phyloP scores from a whole-genome alignment of 768 basidiomycete species.

The Auriculariales sp. region DNA sequence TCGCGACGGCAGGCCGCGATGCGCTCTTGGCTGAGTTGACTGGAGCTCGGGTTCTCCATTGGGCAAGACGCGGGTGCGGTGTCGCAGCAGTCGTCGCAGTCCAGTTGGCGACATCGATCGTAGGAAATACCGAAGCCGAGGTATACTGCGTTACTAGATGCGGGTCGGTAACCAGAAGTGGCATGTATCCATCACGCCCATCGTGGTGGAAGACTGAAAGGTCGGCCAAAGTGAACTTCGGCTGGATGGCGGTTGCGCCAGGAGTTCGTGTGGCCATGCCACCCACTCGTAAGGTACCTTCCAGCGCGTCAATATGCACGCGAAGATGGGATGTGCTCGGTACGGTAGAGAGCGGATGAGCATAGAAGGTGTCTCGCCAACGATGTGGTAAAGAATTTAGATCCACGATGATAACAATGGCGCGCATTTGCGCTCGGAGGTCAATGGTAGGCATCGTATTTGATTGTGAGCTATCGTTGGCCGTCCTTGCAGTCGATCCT shows the following conservation, averaged over 20 bases:
- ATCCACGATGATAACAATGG: constrained; percentile 34
- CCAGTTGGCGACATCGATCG: constrained; percentile 51
- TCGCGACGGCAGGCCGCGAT: background rate
- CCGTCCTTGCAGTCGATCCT: no score
- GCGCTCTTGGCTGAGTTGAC: constrained; percentile 5
- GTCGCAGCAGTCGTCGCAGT: constrained; percentile 26
- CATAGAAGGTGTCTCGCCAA: constrained; percentile 30
- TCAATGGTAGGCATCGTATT: constrained; percentile 14
- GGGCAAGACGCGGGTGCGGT: constrained; percentile 38
- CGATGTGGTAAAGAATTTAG: constrained; percentile 20
- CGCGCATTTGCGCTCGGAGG: constrained; percentile 22
- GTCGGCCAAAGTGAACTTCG: constrained; percentile 28
- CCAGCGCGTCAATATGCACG: constrained; percentile 27
- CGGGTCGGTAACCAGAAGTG: constrained; percentile 65
- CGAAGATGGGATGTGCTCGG: constrained; percentile 37
- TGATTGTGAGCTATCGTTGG: constrained; percentile 14
- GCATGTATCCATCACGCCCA: constrained; percentile 20
- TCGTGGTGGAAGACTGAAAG: constrained; percentile 33
- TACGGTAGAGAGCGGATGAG: constrained; percentile 46
- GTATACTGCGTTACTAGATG: constrained; percentile 46
- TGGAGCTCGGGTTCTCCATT: constrained; percentile 41
- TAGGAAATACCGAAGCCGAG: constrained; percentile 24
- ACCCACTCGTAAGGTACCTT: no score
- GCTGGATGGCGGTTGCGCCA: no score
- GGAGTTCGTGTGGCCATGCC: no score